A percentile compares a stretch with the other conserved stretches of the same genome.
Evolutionary conservation across 2,329 filamentous ascomycete genomes (phyloP).

Genomic region (Sporothrix globosa): DNA sequence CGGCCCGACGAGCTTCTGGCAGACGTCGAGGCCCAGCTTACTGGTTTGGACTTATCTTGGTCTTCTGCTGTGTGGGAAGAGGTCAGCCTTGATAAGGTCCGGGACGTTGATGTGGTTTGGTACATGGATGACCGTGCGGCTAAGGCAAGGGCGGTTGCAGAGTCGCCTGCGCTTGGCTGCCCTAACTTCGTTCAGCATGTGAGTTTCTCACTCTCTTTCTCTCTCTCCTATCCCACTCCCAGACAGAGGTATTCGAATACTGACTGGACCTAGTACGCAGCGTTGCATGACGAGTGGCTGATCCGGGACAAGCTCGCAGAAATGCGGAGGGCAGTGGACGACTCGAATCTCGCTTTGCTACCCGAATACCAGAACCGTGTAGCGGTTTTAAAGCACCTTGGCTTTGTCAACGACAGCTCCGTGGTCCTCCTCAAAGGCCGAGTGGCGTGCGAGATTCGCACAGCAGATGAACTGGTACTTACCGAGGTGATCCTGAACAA

Average conservation of each 20-base stretch:
- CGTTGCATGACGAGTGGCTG: conserved; percentile 96
- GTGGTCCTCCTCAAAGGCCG: conserved; percentile 97
- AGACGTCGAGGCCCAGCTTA: conserved; percentile 61
- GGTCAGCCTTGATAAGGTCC: conserved; percentile 78
- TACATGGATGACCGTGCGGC: conserved; percentile 71
- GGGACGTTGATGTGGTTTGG: conserved; percentile 79
- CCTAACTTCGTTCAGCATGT: conserved; percentile 85
- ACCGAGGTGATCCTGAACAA: conserved; percentile 97
- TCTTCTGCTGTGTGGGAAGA: conserved; percentile 77
- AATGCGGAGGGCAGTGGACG: conserved; percentile 85
- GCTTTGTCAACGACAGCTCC: conserved; percentile 84
- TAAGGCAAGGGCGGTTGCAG: conserved; percentile 63
- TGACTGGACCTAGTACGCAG: conserved; percentile 71
- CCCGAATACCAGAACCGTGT: conserved; percentile 97
- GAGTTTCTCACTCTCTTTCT: conserved; percentile 47
- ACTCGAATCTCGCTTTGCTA: conserved; percentile 92
- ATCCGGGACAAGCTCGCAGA: conserved; percentile 92
- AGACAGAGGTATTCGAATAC: neutral
- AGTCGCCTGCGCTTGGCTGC: conserved; percentile 69
- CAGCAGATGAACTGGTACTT: conserved; percentile 91
- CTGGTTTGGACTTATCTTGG: conserved; percentile 74
- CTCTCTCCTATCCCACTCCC: too few species aligned
- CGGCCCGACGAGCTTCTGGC: conserved; percentile 17
- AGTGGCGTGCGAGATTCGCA: conserved; percentile 97
- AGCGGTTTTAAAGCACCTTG: conserved; percentile 85